Evolutionary conservation across 2,329 filamentous ascomycete species (phyloP).

Genomic region (Aureobasidium sp.): DNA sequence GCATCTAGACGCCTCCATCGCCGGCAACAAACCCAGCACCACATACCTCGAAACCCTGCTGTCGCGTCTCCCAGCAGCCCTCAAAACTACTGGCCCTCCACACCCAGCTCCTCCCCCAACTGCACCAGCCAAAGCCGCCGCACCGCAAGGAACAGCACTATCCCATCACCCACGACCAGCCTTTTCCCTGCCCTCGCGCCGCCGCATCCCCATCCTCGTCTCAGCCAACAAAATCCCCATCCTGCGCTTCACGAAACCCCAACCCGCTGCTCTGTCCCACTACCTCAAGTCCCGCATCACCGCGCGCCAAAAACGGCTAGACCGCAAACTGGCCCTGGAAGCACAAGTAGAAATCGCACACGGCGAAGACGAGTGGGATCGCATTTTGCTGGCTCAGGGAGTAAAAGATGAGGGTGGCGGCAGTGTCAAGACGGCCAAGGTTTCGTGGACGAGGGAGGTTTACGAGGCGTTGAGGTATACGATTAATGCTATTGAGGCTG

Average conservation of each 20-base stretch:
- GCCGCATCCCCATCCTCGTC: slow-evolving; percentile 54
- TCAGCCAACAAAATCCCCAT: slow-evolving; percentile 55
- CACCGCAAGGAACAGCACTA: slow-evolving; percentile 11
- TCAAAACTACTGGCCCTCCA: not conserved
- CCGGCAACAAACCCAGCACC: slow-evolving; percentile 26
- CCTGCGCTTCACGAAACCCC: slow-evolving; percentile 59
- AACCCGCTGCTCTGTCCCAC: slow-evolving; percentile 52
- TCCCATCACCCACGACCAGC: slow-evolving; percentile 25
- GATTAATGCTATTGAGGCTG: slow-evolving; percentile 11
- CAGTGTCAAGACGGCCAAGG: slow-evolving; percentile 12
- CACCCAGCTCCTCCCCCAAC: not conserved
- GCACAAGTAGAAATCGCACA: slow-evolving; percentile 35
- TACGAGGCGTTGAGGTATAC: slow-evolving; percentile 14
- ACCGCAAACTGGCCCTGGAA: slow-evolving; percentile 34
- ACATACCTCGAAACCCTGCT: slow-evolving; percentile 23
- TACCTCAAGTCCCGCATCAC: slow-evolving; percentile 49
- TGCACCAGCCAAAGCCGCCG: slow-evolving; percentile 18
- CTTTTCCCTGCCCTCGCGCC: slow-evolving; percentile 40
- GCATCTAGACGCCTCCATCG: slow-evolving; percentile 36
- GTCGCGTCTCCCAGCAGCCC: slow-evolving; percentile 20
- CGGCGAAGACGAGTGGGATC: slow-evolving; percentile 46
- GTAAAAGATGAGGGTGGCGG: slow-evolving; percentile 18
- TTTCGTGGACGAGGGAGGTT: slow-evolving; percentile 29
- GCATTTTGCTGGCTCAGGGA: slow-evolving; percentile 28
- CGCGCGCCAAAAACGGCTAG: slow-evolving; percentile 38